Evolutionary conservation across 306 rosid genomes (phyloP), one percentile per base, ranked within the genome.

Genomic region (Acacia confusa): DNA sequence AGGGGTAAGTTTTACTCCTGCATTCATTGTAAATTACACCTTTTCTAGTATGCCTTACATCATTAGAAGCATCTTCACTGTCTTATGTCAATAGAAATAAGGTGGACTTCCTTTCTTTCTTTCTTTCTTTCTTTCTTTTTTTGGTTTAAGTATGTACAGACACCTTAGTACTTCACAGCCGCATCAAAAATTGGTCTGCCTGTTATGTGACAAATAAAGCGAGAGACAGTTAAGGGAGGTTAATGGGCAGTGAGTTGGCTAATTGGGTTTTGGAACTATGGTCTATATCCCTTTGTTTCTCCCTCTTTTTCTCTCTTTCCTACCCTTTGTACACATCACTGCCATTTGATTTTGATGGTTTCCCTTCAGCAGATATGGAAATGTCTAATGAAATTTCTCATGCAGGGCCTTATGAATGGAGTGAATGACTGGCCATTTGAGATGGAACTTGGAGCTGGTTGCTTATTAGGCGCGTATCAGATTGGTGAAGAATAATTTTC

Each of bases 391-490:
- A 22, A 32, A 74, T 44, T 55, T 80, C 68, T 75, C 77, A 81
- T 84, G 87, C 90, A 94, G 94, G 88, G 72, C 47, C 45, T 40
- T 22, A 40, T 82, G 72, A 84, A 74, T 55, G 86, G 81, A 41
- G 86, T 47, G 85, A 75, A 78, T 68, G 74, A 41, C 67, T 82
- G 50, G 40, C 70, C 82, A 36, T 82, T 61, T 52, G 83, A 85
- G 77, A 85, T 60, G 9, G 82, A 86, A 74, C 61, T 53, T 70
- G 84, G 86, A 81, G 86, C 82, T 81, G 74, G 65, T 64, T 82
- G 72, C 88, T 55, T 69, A 81, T 68, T 80, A 47, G 79, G 86
- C 85, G 38, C 45, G 20, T 69, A 44, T 52, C 41, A 38, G 83
- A 86, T 74, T 64, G 75, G 70, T 45, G 77, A 85, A 80, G 78